Evolutionary conservation across 331 rosid genomes (phyloP), one percentile per base, ranked within the genome.

Genomic region (Phaseolus coccineus): DNA sequence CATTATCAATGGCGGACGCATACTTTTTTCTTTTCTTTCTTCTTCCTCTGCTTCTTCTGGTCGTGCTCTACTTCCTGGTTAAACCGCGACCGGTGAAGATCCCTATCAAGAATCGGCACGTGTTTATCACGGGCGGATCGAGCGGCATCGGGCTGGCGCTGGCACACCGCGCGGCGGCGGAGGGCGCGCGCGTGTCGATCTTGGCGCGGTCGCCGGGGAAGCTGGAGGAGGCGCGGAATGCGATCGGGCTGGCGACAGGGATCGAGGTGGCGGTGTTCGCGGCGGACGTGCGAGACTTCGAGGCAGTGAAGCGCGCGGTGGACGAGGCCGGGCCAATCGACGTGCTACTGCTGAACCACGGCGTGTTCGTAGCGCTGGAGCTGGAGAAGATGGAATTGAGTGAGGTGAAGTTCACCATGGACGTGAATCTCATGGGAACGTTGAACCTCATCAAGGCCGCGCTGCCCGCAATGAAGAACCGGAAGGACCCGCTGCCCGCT

Each of bases 111-210:
- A 91, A 88, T 66, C 99, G 99, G 50, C 99, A 95, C 57, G 96
- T 95, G 4, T 95, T 95, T 89, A 91, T 95, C 85, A 93, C 99
- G 4, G 96, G 98, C 1, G 98, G 97, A 73, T 95, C 98, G 8
- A 93, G 98, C 51, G 98, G 98, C 59, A 95, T 95, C 77, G 99
- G 99, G 0, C 94, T 95, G 6, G 97, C 94, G 37, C 84, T 95
- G 50, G 98, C 98, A 2, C 96, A 84, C 82, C 93, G 62, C 8
- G 97, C 97, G 11, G 94, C 94, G 2, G 39, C 83, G 4, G 93
- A 87, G 77, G 99, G 98, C 13, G 96, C 98, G 5, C 88, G 88
- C 6, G 98, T 95, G 79, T 93, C 98, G 51, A 91, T 93, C 86
- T 89, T 95, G 6, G 91, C 98, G 0, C 93, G 99, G 8, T 93